These are phyloP conservation scores for Fusarium acutatum DNA, from an alignment of 2,329 filamentous ascomycete genomes.

Conservation along the genomic window DNA sequence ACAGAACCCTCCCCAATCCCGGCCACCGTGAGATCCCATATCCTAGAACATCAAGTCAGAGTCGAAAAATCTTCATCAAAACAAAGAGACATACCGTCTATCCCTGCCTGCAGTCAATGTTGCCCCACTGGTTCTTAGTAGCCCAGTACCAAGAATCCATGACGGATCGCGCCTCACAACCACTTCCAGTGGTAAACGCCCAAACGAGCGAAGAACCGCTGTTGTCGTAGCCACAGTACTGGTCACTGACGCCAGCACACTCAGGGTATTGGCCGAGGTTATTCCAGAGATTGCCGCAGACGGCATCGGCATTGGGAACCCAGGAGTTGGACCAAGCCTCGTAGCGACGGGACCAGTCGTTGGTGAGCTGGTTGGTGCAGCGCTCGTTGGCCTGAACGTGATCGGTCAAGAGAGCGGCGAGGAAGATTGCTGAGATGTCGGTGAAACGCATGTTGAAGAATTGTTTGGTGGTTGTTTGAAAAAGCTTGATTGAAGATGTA, in stretches of 20 bases:
- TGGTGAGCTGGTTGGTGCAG: neutral
- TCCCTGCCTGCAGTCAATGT: neutral
- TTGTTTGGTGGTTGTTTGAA: neutral
- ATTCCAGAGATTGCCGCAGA: neutral
- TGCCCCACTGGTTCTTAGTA: neutral
- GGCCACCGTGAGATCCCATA: rapidly evolving
- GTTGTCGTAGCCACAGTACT: neutral
- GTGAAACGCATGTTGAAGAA: neutral
- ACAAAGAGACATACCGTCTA: rapidly evolving
- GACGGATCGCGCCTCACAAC: neutral
- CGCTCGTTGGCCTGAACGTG: neutral
- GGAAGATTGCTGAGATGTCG: neutral
- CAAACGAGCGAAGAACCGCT: neutral
- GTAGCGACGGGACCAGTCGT: neutral
- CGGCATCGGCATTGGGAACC: rapidly evolving
- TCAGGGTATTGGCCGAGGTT: neutral
- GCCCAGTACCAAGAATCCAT: neutral
- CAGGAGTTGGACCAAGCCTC: neutral
- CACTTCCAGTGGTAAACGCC: neutral
- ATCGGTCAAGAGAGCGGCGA: neutral
- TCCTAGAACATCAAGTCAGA: neutral
- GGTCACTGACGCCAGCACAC: neutral
- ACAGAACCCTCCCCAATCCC: neutral
- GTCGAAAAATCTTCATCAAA: rapidly evolving
- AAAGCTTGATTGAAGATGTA: neutral